Base-by-base conservation (phyloP, 1,284 basidiomycete genomes). In the Xerocomus amazonicus region DNA sequence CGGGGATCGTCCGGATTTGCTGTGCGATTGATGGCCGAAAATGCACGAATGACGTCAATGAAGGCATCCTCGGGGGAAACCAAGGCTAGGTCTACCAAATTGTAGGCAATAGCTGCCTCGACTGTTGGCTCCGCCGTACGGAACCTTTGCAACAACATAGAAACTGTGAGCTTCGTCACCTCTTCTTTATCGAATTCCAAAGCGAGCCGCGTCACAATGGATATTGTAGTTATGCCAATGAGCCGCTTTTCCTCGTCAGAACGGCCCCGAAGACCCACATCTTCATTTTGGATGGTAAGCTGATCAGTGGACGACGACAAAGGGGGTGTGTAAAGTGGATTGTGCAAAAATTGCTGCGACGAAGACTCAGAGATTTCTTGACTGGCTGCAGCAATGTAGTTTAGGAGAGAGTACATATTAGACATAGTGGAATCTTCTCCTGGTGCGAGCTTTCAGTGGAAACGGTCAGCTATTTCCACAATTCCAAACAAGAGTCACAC, bases 331-430 rank as follows among this genome's bases (percentile, higher is more conserved):
- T 74, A 72, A 8, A 79, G 68, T 23, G 76, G 72, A 53, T 73
- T 70, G 32, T 66, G 71, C 37, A 73, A 62, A 34, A 71, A 51
- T 47, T 77, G 70, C 17, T 74, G 62, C 55, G 68, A 69, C 39
- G 74, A 70, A 55, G 67, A 73, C 48, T 84, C 87, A 35, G 79
- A 78, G 36, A 82, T 76, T 48, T 85, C 92, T 67, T 86, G 87
- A 71, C 81, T 90, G 14, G 84, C 88, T 33, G 82, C 83, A 3
- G 87, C 83, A 50, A 97, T 87, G 62, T 92, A 90, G 63, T 97
- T 97, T 53, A 98, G 78, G 13, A 98, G 78, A 9, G 93, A 95
- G 68, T 98, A 97, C 82, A 97, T 90, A 58, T 93, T 93, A 3
- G 94, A 97, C 78, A 95, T 87, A 60, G 94, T 81, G 41, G 95